These are phyloP conservation scores for Psilocybe tampanensis DNA, from an alignment of 768 basidiomycete species.

Conservation along the genomic window DNA sequence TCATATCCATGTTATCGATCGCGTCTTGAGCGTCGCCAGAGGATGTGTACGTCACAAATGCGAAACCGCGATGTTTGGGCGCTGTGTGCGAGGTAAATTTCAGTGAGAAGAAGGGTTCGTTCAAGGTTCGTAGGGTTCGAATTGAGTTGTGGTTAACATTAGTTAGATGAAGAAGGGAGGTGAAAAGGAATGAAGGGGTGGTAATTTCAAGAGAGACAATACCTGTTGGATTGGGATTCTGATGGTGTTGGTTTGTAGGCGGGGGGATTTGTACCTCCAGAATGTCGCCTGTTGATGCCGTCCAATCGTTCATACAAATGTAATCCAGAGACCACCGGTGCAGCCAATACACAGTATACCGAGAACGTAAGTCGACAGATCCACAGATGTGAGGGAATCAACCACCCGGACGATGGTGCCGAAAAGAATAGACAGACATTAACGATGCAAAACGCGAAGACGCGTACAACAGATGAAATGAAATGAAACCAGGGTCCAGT, in stretches of 20 bases:
- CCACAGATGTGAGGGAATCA: no score
- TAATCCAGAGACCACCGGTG: no score
- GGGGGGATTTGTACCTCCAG: conserved; percentile 89
- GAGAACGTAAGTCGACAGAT: no score
- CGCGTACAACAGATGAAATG: background rate
- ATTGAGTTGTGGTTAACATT: no score
- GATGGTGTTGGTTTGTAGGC: conserved; percentile 70
- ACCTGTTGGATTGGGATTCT: conserved; percentile 46
- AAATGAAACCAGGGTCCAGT: background rate
- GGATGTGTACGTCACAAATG: conserved; percentile 85
- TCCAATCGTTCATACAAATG: background rate
- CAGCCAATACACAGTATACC: no score
- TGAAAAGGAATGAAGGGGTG: background rate
- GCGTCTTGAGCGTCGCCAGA: conserved; percentile 90
- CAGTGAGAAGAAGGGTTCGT: no score
- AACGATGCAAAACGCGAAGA: no score
- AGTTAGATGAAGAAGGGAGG: background rate
- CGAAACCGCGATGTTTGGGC: conserved; percentile 90
- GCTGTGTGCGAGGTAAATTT: conserved; percentile 41
- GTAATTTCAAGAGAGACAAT: conserved; percentile 15
- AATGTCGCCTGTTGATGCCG: conserved; percentile 69
- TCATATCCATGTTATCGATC: conserved; percentile 98
- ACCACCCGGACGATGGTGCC: no score
- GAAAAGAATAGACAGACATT: no score
- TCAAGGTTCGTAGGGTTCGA: no score